Evolutionary conservation across 1,284 basidiomycete species (phyloP).

Genomic region (Ceratobasidium sp.): DNA sequence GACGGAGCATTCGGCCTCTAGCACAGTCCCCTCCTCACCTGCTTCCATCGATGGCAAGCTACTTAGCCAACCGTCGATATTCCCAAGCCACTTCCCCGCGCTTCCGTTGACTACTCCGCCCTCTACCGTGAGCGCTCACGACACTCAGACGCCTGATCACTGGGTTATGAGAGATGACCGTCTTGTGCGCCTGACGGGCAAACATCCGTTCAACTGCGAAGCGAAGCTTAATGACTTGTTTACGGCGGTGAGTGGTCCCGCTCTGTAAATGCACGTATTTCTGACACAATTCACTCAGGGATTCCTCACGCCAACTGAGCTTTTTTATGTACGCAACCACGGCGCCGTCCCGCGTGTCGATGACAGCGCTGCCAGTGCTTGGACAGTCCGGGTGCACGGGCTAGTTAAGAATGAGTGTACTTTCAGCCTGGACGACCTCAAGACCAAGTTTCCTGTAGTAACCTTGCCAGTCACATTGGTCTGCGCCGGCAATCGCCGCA

Average conservation of each 20-base stretch:
- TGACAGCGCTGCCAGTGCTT: constrained; percentile 51
- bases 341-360: constrained; percentile 65
- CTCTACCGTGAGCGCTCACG: constrained; percentile 41
- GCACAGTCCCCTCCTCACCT: too few species aligned
- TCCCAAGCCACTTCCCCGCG: constrained; percentile 38
- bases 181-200: constrained; percentile 62
- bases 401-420: constrained; percentile 55
- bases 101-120: constrained; percentile 39
- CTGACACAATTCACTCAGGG: constrained; percentile 48
- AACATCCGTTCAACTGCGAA: constrained; percentile 70
- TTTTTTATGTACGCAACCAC: constrained; percentile 74
- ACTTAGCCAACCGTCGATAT: background rate
- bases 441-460: constrained; percentile 58
- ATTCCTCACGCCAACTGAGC: constrained; percentile 66
- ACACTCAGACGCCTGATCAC: constrained; percentile 53
- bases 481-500: constrained; percentile 72
- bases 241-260: constrained; percentile 47
- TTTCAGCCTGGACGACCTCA: constrained; percentile 57
- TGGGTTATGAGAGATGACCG: constrained; percentile 53
- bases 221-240: constrained; percentile 60
- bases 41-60: background rate
- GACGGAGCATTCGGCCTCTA: too few species aligned
- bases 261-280: background rate
- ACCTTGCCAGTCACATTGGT: constrained; percentile 71
- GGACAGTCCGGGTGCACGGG: constrained; percentile 62